These are phyloP conservation scores for Nicotiana rustica DNA, from an alignment of 305 asterid genomes.

Conservation along the genomic window DNA sequence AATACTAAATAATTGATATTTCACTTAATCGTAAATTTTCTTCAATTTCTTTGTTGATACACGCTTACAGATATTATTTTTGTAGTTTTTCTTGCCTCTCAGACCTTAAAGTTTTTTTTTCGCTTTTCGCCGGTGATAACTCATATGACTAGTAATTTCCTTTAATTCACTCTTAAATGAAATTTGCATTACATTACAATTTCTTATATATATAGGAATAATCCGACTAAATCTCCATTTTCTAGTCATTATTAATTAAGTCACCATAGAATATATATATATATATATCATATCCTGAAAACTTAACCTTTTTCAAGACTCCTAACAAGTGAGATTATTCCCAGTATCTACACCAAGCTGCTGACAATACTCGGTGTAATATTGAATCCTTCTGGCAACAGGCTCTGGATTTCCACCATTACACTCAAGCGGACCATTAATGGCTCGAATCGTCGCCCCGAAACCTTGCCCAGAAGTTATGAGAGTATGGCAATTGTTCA, in stretches of 20 bases:
- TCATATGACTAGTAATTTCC: neutral
- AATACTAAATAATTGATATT: too few species aligned
- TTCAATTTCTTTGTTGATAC: too few species aligned
- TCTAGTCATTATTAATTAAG: neutral
- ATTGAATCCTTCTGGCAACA: slow-evolving; percentile 20
- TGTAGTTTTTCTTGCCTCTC: too few species aligned
- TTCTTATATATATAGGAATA: neutral
- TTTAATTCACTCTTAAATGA: neutral
- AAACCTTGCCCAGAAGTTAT: slow-evolving; percentile 36
- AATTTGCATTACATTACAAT: neutral
- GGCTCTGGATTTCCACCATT: slow-evolving; percentile 18
- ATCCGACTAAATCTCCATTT: neutral
- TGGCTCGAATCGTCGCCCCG: slow-evolving; percentile 37
- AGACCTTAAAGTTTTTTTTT: too few species aligned
- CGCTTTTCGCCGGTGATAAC: neutral
- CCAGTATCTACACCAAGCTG: slow-evolving; percentile 40
- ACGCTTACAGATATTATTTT: too few species aligned
- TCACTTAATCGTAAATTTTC: too few species aligned
- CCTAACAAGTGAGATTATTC: slow-evolving; percentile 34
- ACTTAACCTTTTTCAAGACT: neutral
- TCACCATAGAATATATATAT: neutral
- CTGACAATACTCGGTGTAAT: slow-evolving; percentile 31
- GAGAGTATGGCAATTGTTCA: slow-evolving; percentile 35
- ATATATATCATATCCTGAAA: neutral
- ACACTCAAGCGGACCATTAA: slow-evolving; percentile 36